Percentiles rank a stretch among this genome's conserved stretches.
phyloP scores from a whole-genome alignment of 495 filamentous ascomycete species.

The Lophium mytilinum region DNA sequence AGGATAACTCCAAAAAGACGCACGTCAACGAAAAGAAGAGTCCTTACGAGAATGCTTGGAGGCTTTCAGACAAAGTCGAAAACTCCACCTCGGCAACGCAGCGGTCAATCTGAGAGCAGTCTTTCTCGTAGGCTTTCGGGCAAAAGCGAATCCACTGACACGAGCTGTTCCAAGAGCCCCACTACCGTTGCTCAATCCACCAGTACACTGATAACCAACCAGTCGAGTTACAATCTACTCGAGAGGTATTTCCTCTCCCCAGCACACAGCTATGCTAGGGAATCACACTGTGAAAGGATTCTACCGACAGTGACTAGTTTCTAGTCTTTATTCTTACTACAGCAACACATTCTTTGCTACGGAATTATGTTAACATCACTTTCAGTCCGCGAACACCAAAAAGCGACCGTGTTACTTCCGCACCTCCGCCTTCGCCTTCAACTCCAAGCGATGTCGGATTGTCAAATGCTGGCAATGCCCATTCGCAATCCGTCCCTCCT shows the following conservation, averaged over 20 bases:
- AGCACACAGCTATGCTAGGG: not conserved
- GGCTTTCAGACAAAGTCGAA: slow-evolving; percentile 16
- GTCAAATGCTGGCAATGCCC: too few species aligned
- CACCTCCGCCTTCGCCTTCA: too few species aligned
- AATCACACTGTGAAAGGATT: too few species aligned
- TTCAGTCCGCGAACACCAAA: too few species aligned
- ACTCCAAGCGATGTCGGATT: too few species aligned
- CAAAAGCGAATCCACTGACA: not conserved
- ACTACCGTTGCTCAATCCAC: not conserved
- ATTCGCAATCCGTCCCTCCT: too few species aligned
- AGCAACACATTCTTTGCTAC: too few species aligned
- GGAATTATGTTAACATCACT: too few species aligned
- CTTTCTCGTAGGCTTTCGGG: slow-evolving; percentile 15
- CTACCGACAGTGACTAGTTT: too few species aligned
- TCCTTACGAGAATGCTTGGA: slow-evolving; percentile 24
- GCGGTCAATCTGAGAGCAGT: slow-evolving; percentile 15
- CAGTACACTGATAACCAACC: not conserved
- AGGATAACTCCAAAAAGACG: slow-evolving; percentile 4
- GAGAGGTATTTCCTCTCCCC: not conserved
- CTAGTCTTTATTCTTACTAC: too few species aligned
- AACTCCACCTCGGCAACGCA: slow-evolving; percentile 4
- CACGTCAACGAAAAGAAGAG: slow-evolving; percentile 21
- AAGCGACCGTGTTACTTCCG: too few species aligned
- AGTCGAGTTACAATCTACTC: not conserved
- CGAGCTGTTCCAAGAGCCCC: not conserved